A percentile compares a stretch with the other conserved stretches of the same genome.
Evolutionary conservation across 2,329 filamentous ascomycete species (phyloP).

Genomic region (Furcasterigmium sp.): DNA sequence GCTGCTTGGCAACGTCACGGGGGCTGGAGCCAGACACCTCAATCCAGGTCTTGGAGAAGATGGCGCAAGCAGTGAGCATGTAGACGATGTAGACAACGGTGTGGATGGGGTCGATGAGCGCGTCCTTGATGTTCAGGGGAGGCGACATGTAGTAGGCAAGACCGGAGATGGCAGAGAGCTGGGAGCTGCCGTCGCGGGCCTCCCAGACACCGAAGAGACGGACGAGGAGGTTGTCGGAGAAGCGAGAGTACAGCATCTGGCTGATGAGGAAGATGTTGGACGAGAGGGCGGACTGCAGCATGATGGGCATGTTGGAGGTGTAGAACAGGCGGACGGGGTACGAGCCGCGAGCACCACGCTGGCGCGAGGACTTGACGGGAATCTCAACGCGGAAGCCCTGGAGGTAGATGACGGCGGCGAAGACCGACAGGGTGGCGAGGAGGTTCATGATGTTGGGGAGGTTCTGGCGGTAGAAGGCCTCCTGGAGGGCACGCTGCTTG

Average conservation of each 20-base stretch:
- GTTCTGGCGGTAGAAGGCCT: conserved; percentile 99
- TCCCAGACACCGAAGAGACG: conserved; percentile 98
- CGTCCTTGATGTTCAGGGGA: conserved; percentile 94
- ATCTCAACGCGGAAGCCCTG: conserved; percentile 99
- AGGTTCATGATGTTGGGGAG: conserved; percentile 99
- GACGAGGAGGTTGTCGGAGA: conserved; percentile 97
- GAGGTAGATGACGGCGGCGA: conserved; percentile 97
- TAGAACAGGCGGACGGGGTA: conserved; percentile 99
- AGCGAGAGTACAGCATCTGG: conserved; percentile 98
- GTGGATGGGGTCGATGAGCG: conserved; percentile 93
- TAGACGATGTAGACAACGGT: conserved; percentile 92
- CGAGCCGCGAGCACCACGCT: conserved; percentile 96
- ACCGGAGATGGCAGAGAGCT: conserved; percentile 89
- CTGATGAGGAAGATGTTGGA: conserved; percentile 99
- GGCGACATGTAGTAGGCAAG: conserved; percentile 99
- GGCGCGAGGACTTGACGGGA: conserved; percentile 97
- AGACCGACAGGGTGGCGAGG: conserved; percentile 85
- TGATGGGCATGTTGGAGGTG: conserved; percentile 99
- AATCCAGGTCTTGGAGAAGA: conserved; percentile 99
- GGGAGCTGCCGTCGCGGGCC: conserved; percentile 89
- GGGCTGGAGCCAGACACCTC: conserved; percentile 98
- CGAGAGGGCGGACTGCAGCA: conserved; percentile 97
- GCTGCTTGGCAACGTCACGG: conserved; percentile 96
- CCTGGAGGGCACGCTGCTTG: conserved; percentile 97
- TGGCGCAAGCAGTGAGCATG: conserved; percentile 95